Percentiles rank a stretch among this genome's conserved stretches.
Evolutionary conservation across 2,329 filamentous ascomycete species (phyloP).

Genomic region (Aspergillus brunneoviolaceus): DNA sequence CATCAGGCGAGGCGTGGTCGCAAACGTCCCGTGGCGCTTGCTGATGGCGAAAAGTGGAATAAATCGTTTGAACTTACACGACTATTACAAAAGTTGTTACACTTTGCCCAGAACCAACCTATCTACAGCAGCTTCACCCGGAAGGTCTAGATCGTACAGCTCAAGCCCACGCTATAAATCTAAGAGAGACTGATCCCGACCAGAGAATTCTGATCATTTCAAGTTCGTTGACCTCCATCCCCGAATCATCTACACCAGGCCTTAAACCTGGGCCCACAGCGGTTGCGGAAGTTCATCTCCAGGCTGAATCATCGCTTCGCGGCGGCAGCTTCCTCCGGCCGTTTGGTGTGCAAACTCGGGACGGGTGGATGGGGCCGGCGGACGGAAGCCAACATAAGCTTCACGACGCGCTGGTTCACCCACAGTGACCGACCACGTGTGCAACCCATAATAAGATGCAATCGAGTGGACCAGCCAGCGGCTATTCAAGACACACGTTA

Average conservation of each 20-base stretch:
- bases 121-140: not conserved
- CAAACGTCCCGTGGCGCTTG: not conserved
- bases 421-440: conserved; percentile 75
- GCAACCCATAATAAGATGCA: conserved; percentile 85
- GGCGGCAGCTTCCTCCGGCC: conserved; percentile 24
- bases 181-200: too few relatives aligned
- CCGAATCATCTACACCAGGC: too few relatives aligned
- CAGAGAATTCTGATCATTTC: too few relatives aligned
- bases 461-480: conserved; percentile 93
- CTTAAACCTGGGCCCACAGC: conserved; percentile 39
- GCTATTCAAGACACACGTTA: conserved; percentile 44
- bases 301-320: conserved; percentile 30
- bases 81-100: not conserved
- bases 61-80: not conserved
- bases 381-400: conserved; percentile 72
- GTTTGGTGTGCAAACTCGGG: conserved; percentile 27
- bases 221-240: too few relatives aligned
- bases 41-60: not conserved
- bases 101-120: not conserved
- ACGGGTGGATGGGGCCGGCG: conserved; percentile 33
- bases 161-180: not conserved
- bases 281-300: conserved; percentile 40
- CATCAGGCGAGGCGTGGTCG: not conserved
- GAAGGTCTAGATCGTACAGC: not conserved
- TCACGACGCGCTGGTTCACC: conserved; percentile 70